These are phyloP conservation scores for Uronychia setigera DNA, from an alignment of 73 alveolate species.

Conservation along the genomic window DNA sequence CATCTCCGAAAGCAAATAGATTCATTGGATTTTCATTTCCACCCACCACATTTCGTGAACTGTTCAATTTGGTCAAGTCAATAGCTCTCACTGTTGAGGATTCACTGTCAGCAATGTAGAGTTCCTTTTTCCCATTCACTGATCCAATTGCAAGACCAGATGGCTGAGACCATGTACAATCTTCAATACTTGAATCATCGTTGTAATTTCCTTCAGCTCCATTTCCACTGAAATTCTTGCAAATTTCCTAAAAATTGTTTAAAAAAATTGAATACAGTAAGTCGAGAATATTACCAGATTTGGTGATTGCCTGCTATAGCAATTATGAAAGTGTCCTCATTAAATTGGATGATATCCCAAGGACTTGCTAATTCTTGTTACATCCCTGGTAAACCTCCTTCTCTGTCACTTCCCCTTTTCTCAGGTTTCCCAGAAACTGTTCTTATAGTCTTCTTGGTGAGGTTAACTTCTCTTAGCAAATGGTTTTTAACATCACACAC, in stretches of 20 bases:
- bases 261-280: background rate
- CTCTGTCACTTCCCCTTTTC: conserved; percentile 37
- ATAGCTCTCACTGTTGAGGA: conserved; percentile 51
- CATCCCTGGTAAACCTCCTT: conserved; percentile 36
- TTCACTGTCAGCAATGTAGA: conserved; percentile 52
- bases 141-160: conserved; percentile 40
- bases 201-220: conserved; percentile 58
- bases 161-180: conserved; percentile 57
- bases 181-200: background rate
- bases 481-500: conserved; percentile 57
- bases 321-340: conserved; percentile 23
- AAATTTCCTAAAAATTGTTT: conserved; percentile 12
- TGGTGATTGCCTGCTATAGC: conserved; percentile 56
- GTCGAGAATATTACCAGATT: conserved; percentile 22
- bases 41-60: conserved; percentile 34
- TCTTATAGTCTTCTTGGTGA: conserved; percentile 24
- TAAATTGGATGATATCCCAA: conserved; percentile 46
- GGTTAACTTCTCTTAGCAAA: conserved; percentile 34
- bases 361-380: conserved; percentile 46
- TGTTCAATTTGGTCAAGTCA: conserved; percentile 16
- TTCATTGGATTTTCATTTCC: conserved; percentile 47
- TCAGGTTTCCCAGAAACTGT: conserved; percentile 40
- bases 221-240: conserved; percentile 44
- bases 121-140: conserved; percentile 27
- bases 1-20: conserved; percentile 53